phyloP scores from a whole-genome alignment of 495 filamentous ascomycete species.

The Tuber brumale region DNA sequence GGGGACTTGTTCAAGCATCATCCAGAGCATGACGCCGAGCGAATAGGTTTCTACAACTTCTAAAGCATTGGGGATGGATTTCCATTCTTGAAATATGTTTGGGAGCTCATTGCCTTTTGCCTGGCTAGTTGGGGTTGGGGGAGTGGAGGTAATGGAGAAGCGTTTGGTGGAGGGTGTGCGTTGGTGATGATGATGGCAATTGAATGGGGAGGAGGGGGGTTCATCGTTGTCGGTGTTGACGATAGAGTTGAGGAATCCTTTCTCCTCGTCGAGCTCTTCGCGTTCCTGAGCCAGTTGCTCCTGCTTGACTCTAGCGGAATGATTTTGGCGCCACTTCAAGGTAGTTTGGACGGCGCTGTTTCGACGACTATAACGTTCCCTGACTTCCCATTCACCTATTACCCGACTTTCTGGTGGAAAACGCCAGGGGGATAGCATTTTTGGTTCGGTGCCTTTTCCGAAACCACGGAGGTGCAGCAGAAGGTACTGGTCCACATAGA shows the following conservation, averaged over 20 bases:
- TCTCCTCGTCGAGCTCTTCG: not conserved
- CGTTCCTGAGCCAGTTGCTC: constrained; percentile 5
- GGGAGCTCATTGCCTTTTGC: not conserved
- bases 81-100: constrained; percentile 28
- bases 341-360: not conserved
- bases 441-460: constrained; percentile 12
- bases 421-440: constrained; percentile 23
- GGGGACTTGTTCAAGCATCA: constrained; percentile 26
- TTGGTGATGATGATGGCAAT: not conserved
- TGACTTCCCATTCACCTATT: constrained; percentile 30
- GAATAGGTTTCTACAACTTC: constrained; percentile 33
- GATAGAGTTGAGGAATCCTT: not conserved
- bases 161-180: not conserved
- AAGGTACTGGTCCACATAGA: constrained; percentile 25
- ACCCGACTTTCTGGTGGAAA: constrained; percentile 24
- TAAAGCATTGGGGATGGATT: constrained; percentile 13
- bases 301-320: constrained; percentile 19
- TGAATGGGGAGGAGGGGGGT: not conserved
- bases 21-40: constrained; percentile 33
- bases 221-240: not conserved
- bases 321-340: constrained; percentile 20
- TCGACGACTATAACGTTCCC: not conserved
- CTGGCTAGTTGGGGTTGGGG: not conserved
- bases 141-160: not conserved
- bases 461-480: constrained; percentile 26